Percentiles rank a stretch among this genome's conserved stretches.
phyloP scores from a whole-genome alignment of 352 stramenopile genomes.

The Pythium phragmitis region DNA sequence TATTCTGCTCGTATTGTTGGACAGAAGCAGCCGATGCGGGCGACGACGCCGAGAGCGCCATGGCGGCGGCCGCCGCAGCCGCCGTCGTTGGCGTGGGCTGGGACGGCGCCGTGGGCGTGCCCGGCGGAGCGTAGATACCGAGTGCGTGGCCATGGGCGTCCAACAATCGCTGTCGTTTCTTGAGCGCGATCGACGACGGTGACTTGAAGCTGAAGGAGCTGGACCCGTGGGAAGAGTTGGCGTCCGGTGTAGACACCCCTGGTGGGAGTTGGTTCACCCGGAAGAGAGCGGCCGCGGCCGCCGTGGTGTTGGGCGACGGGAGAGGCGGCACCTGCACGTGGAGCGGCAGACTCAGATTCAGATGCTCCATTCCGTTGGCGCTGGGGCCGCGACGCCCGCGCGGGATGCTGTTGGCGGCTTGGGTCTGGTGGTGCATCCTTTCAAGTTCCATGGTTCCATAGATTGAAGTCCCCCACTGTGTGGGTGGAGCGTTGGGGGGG shows the following conservation, averaged over 20 bases:
- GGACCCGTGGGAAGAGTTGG: not conserved
- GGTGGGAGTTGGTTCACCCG: constrained; percentile 15
- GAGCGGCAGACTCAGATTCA: constrained; percentile 13
- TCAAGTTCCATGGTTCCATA: constrained; percentile 21
- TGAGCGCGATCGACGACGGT: too few species aligned
- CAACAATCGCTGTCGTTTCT: too few species aligned
- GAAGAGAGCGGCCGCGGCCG: constrained; percentile 23
- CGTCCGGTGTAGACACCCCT: not conserved
- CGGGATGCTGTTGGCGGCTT: not conserved
- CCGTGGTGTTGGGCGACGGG: constrained; percentile 18
- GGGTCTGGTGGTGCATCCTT: constrained; percentile 8
- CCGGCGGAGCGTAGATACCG: too few species aligned
- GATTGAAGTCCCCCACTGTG: constrained; percentile 5
- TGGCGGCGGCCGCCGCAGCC: too few species aligned
- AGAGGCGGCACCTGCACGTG: constrained; percentile 13
- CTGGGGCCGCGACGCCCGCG: not conserved
- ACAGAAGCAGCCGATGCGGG: too few species aligned
- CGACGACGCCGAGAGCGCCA: too few species aligned
- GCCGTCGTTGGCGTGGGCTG: too few species aligned
- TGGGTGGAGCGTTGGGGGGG: not conserved
- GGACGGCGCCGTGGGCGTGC: too few species aligned
- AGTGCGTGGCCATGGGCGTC: too few species aligned
- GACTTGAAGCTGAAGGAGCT: not conserved
- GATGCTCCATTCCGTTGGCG: constrained; percentile 9
- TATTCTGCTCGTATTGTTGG: too few species aligned